Conservation (phyloP, 2,329 filamentous ascomycete genomes). For the Didymella keratinophila region DNA sequence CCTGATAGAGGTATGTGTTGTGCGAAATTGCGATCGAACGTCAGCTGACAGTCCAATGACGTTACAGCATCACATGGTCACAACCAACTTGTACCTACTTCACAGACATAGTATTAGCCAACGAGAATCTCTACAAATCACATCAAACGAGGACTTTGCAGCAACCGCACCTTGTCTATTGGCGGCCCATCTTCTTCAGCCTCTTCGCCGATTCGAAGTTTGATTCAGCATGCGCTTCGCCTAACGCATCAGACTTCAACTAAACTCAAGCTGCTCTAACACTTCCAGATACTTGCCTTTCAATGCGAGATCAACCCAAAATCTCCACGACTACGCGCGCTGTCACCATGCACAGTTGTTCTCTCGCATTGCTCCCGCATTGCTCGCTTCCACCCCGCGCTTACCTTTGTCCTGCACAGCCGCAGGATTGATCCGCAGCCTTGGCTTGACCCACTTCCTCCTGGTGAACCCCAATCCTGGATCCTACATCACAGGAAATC, state of each 20-base stretch:
- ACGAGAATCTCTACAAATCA: background rate
- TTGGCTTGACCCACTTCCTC: slow-evolving; percentile 10
- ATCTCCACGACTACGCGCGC: too few relatives aligned
- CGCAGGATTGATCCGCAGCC: slow-evolving; percentile 1
- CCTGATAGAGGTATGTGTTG: slow-evolving; percentile 1
- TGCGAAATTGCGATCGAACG: background rate
- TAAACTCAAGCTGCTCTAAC: background rate
- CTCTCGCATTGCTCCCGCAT: slow-evolving; percentile 17
- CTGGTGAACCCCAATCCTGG: background rate
- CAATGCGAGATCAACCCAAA: background rate
- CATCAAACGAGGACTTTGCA: background rate
- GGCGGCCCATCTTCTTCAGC: background rate
- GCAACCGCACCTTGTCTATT: background rate
- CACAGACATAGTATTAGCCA: background rate
- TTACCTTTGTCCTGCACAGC: slow-evolving; percentile 14
- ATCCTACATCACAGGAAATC: background rate
- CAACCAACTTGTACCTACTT: slow-evolving; percentile 5
- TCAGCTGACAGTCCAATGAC: background rate
- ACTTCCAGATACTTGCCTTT: background rate
- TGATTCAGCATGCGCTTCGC: background rate
- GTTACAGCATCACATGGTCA: background rate
- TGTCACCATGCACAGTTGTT: too few relatives aligned
- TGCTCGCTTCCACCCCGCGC: slow-evolving; percentile 17
- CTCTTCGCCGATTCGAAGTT: background rate
- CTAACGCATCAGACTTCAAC: background rate